A percentile compares a stretch with the other conserved stretches of the same genome.
phyloP scores from a whole-genome alignment of 1,284 basidiomycete species.

The Ceratobasidium sp. region DNA sequence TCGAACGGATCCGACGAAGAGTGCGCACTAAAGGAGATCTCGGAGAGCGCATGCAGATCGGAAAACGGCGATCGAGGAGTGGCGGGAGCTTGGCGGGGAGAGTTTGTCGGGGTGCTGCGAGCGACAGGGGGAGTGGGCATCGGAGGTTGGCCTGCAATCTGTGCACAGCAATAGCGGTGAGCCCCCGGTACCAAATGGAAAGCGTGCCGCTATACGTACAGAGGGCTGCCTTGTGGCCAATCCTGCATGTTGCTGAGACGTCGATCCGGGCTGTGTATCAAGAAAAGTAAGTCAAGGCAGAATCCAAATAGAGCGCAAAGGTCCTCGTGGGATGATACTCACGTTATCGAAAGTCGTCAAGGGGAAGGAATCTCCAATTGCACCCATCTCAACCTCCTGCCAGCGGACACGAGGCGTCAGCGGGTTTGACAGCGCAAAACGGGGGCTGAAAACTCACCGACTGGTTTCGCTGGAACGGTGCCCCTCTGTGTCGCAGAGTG shows the following conservation, averaged over 20 bases:
- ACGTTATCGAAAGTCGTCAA: conserved; percentile 16
- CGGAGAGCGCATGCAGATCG: conserved; percentile 29
- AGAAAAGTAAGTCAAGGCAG: conserved; percentile 11
- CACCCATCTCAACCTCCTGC: conserved; percentile 34
- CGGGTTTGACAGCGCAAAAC: conserved; percentile 6
- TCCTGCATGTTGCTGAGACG: conserved; percentile 6
- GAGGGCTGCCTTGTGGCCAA: not conserved
- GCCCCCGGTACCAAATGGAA: not conserved
- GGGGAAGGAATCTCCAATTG: conserved; percentile 26
- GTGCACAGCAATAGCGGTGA: not conserved
- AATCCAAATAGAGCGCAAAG: conserved; percentile 1
- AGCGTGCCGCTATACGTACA: conserved; percentile 4
- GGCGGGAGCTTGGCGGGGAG: conserved; percentile 1
- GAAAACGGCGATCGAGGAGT: conserved; percentile 34
- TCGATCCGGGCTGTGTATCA: not conserved
- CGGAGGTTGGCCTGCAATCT: not conserved
- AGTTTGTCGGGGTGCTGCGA: not conserved
- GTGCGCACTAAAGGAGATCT: conserved; percentile 25
- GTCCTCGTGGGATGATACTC: conserved; percentile 22
- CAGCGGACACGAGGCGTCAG: conserved; percentile 37
- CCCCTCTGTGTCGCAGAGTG: conserved; percentile 20
- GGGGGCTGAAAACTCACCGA: conserved; percentile 15
- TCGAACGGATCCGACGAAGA: conserved; percentile 35
- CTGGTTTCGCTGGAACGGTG: conserved; percentile 19
- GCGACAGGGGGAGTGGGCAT: not conserved